Conservation (phyloP, 2,329 filamentous ascomycete genomes). For the Pestalotiopsis sp. region DNA sequence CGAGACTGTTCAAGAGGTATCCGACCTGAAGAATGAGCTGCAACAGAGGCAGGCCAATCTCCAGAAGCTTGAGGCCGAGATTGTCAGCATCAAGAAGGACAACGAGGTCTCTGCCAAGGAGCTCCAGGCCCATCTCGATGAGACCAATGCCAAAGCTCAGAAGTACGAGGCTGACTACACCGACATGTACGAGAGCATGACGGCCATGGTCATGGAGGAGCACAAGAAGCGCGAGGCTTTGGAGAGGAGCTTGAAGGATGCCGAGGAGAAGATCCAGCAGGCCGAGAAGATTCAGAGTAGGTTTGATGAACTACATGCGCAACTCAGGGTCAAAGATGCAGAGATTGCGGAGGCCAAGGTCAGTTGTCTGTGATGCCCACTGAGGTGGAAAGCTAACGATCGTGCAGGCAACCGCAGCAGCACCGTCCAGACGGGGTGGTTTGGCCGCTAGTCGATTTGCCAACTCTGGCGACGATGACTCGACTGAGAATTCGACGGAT, state of each 20-base stretch:
- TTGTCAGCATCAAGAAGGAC: conserved; percentile 40
- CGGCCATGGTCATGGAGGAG: conserved; percentile 61
- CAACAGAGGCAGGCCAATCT: conserved; percentile 29
- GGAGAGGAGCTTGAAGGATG: conserved; percentile 17
- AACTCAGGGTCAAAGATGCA: conserved; percentile 60
- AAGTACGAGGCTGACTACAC: conserved; percentile 62
- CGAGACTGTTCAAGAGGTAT: conserved; percentile 27
- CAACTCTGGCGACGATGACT: conserved; percentile 32
- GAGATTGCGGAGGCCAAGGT: conserved; percentile 66
- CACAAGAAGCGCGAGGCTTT: conserved; percentile 38
- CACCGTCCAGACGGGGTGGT: conserved; percentile 41
- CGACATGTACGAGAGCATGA: conserved; percentile 66
- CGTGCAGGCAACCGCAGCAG: conserved; percentile 33
- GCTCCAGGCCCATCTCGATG: conserved; percentile 53
- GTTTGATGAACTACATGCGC: conserved; percentile 39
- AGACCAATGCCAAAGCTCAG: conserved; percentile 55
- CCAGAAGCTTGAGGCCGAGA: conserved; percentile 43
- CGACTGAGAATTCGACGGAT: conserved; percentile 29
- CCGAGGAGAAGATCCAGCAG: conserved; percentile 23
- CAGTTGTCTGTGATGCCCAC: conserved; percentile 18
- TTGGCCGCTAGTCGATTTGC: conserved; percentile 57
- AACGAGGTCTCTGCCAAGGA: conserved; percentile 50
- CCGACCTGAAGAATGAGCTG: conserved; percentile 31
- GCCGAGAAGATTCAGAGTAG: conserved; percentile 31
- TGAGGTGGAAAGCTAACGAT: conserved; percentile 6